Evolutionary conservation across 2,329 filamentous ascomycete genomes (phyloP).

Genomic region (Fusarium equiseti): DNA sequence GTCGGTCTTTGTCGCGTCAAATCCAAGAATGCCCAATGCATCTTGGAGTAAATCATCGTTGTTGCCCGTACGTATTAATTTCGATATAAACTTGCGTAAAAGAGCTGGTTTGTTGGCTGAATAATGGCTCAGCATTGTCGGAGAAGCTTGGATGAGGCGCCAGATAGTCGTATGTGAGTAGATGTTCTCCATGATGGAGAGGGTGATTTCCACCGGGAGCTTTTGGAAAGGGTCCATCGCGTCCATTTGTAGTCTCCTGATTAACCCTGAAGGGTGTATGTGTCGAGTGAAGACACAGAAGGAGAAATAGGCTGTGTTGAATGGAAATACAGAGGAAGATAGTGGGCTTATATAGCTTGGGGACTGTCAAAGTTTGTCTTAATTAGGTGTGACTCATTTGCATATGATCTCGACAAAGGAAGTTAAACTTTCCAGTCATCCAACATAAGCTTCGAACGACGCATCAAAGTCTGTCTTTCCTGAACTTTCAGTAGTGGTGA

Average conservation of each 20-base stretch:
- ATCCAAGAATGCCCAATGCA: neutral
- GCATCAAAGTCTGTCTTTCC: no score
- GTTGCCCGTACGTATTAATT: neutral
- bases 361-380: no score
- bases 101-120: accelerated
- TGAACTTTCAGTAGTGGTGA: no score
- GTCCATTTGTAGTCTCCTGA: accelerated
- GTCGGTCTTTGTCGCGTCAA: neutral
- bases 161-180: neutral
- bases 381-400: no score
- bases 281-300: no score
- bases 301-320: no score
- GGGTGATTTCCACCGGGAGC: neutral
- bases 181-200: neutral
- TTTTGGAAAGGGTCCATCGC: neutral
- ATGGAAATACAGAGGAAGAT: no score
- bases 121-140: neutral
- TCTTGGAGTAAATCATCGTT: neutral
- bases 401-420: no score
- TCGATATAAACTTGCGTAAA: neutral
- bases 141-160: neutral
- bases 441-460: no score
- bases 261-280: no score
- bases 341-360: no score
- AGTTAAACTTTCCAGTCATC: no score